These are phyloP conservation scores for Hymenoscyphus fraxineus DNA, from an alignment of 2,329 filamentous ascomycete species.

Conservation along the genomic window DNA sequence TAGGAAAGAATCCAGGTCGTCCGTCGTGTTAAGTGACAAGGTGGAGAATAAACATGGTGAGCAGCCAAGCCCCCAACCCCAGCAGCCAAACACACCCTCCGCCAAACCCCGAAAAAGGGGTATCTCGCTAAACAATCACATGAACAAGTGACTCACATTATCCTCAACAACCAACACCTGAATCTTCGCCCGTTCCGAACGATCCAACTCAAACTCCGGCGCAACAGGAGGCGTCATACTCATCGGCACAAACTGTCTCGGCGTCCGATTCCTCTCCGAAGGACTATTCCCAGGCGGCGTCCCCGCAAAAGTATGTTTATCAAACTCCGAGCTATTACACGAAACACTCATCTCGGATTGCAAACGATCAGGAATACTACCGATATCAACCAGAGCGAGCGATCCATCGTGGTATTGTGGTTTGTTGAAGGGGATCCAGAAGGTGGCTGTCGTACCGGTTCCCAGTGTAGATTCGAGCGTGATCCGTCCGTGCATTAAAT, in stretches of 20 bases:
- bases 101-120: not conserved
- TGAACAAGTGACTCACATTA: slow-evolving; percentile 57
- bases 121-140: not conserved
- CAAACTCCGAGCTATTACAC: slow-evolving; percentile 63
- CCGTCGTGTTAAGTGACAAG: not conserved
- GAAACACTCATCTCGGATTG: slow-evolving; percentile 62
- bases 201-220: slow-evolving; percentile 47
- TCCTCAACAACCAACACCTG: slow-evolving; percentile 79
- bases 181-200: slow-evolving; percentile 56
- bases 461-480: slow-evolving; percentile 63
- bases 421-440: slow-evolving; percentile 75
- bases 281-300: slow-evolving; percentile 40
- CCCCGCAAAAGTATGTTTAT: slow-evolving; percentile 36
- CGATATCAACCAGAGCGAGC: slow-evolving; percentile 56
- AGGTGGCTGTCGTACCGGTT: slow-evolving; percentile 68
- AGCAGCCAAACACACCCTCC: not conserved
- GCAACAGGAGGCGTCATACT: slow-evolving; percentile 29
- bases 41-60: not conserved
- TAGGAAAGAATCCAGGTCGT: too few species aligned
- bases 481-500: slow-evolving; percentile 77
- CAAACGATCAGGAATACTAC: slow-evolving; percentile 62
- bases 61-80: too few species aligned
- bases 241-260: slow-evolving; percentile 7
- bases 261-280: slow-evolving; percentile 13
- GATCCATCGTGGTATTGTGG: slow-evolving; percentile 49